These are phyloP conservation scores for Mycena olivaceomarginata DNA, from an alignment of 768 basidiomycete species.

Conservation along the genomic window DNA sequence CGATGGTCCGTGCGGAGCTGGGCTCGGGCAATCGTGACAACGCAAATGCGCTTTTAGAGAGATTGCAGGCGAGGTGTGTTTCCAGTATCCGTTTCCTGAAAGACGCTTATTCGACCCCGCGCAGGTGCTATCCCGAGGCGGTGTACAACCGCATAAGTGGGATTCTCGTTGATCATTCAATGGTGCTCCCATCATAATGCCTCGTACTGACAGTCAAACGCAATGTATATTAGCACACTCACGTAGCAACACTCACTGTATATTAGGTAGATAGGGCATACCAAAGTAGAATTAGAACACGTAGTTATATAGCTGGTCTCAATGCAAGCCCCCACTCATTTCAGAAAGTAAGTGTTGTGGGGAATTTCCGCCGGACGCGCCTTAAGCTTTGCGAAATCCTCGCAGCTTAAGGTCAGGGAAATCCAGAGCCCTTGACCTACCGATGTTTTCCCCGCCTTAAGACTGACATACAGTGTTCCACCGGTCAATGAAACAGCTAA, in stretches of 20 bases:
- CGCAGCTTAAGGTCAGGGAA: no score
- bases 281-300: slow-evolving; percentile 28
- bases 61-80: slow-evolving; percentile 83
- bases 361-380: no score
- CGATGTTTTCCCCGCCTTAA: no score
- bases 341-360: no score
- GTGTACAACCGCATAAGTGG: slow-evolving; percentile 89
- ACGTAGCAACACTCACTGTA: slow-evolving; percentile 33
- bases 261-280: slow-evolving; percentile 26
- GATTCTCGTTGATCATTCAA: slow-evolving; percentile 84
- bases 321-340: neutral
- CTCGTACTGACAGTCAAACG: slow-evolving; percentile 8
- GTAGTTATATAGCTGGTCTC: neutral
- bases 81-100: neutral
- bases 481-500: no score
- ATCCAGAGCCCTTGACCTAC: no score
- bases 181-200: slow-evolving; percentile 58
- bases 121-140: slow-evolving; percentile 84
- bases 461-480: no score
- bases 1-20: slow-evolving; percentile 95
- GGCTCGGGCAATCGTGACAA: slow-evolving; percentile 82
- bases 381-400: no score
- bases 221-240: slow-evolving; percentile 36
- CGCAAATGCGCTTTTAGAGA: slow-evolving; percentile 81
- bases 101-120: neutral